A percentile compares a stretch with the other conserved stretches of the same genome.
Evolutionary conservation across 331 rosid genomes (phyloP).

Genomic region (Acacia concinna): DNA sequence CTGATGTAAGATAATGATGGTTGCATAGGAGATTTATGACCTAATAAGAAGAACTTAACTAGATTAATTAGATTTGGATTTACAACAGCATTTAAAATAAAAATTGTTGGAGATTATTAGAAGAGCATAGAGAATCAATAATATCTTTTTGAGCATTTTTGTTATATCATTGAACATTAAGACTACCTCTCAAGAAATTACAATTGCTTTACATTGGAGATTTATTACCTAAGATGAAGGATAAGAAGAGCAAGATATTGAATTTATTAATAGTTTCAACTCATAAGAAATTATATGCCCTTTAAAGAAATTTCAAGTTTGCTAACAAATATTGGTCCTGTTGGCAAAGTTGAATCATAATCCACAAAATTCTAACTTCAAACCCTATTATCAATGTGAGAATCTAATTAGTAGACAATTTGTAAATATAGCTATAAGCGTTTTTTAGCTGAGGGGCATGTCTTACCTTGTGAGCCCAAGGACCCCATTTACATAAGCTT

Average conservation of each 20-base stretch:
- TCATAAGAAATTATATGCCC: neutral
- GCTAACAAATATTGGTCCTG: too few species aligned
- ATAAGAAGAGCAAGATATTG: neutral
- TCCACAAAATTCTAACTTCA: too few species aligned
- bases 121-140: neutral
- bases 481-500: too few species aligned
- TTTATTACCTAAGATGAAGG: neutral
- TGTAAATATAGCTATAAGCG: too few species aligned
- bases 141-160: neutral
- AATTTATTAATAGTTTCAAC: neutral
- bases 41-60: neutral
- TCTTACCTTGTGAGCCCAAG: too few species aligned
- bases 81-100: neutral
- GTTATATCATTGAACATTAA: too few species aligned
- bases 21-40: neutral
- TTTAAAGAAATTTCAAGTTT: neutral
- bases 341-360: too few species aligned
- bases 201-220: neutral
- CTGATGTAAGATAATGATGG: neutral
- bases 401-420: too few species aligned
- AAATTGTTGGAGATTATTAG: neutral
- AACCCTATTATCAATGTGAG: too few species aligned
- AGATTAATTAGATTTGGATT: neutral
- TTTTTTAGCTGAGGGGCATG: too few species aligned
- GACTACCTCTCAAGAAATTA: neutral